Conservation (phyloP, 2,329 filamentous ascomycete species). For the Penicillium sp. region DNA sequence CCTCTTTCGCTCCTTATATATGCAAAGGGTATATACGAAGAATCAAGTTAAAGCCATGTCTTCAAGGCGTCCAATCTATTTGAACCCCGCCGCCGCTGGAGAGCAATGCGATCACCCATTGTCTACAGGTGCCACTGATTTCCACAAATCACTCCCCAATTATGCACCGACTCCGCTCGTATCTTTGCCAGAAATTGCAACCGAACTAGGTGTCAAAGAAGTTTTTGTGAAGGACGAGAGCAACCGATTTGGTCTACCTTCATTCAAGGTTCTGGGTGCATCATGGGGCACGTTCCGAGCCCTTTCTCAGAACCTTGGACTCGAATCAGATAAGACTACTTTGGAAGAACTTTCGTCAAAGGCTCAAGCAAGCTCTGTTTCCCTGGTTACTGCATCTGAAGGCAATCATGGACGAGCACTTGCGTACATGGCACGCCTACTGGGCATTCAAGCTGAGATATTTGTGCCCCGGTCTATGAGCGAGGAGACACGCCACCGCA, state of each 20-base stretch:
- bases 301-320: slow-evolving; percentile 47
- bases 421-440: slow-evolving; percentile 63
- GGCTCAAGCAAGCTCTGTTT: slow-evolving; percentile 35
- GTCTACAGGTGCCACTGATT: slow-evolving; percentile 31
- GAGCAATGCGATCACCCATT: slow-evolving; percentile 12
- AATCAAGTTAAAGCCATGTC: slow-evolving; percentile 10
- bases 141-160: slow-evolving; percentile 60
- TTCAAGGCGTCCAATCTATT: slow-evolving; percentile 27
- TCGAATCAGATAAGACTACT: slow-evolving; percentile 43
- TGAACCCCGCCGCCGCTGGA: slow-evolving; percentile 23
- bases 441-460: slow-evolving; percentile 58
- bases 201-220: slow-evolving; percentile 56
- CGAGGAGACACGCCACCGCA: slow-evolving; percentile 52
- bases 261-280: slow-evolving; percentile 80
- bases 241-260: slow-evolving; percentile 65
- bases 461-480: slow-evolving; percentile 65
- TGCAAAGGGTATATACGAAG: not conserved
- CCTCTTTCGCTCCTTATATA: not conserved
- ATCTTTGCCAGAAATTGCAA: slow-evolving; percentile 55
- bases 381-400: slow-evolving; percentile 66
- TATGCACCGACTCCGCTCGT: slow-evolving; percentile 59
- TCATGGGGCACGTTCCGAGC: slow-evolving; percentile 70
- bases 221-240: slow-evolving; percentile 73
- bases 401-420: slow-evolving; percentile 77
- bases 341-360: slow-evolving; percentile 46